Evolutionary conservation across 768 basidiomycete genomes (phyloP).

Genomic region (Boletus tomentosulus): DNA sequence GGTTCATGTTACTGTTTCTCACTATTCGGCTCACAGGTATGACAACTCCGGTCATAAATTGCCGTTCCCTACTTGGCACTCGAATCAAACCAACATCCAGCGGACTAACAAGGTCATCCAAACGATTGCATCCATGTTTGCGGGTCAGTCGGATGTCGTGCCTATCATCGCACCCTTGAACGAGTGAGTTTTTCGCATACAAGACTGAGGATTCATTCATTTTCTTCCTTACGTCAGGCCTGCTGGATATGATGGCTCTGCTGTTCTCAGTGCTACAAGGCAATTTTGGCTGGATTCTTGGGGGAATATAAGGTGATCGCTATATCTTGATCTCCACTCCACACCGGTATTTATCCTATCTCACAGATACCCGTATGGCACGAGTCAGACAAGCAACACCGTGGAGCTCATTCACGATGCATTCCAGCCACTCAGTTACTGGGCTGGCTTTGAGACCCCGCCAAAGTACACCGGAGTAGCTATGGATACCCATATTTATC

Average conservation of each 20-base stretch:
- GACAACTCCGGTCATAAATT: constrained; percentile 77
- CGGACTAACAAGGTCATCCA: constrained; percentile 67
- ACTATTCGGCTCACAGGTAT: constrained; percentile 42
- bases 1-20: background rate
- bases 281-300: constrained; percentile 77
- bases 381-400: constrained; percentile 47
- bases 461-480: constrained; percentile 60
- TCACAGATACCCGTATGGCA: constrained; percentile 39
- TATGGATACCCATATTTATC: constrained; percentile 79
- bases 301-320: constrained; percentile 58
- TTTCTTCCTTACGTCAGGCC: constrained; percentile 43
- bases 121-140: constrained; percentile 56
- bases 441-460: constrained; percentile 57
- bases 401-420: constrained; percentile 73
- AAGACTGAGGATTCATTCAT: background rate
- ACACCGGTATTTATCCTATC: constrained; percentile 1
- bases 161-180: constrained; percentile 73
- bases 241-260: constrained; percentile 58
- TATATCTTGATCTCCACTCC: background rate
- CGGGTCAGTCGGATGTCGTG: constrained; percentile 49
- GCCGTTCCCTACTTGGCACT: constrained; percentile 65
- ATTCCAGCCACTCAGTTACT: constrained; percentile 70
- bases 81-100: constrained; percentile 56
- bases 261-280: constrained; percentile 44
- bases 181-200: constrained; percentile 46